Base-by-base conservation (phyloP, 2,329 filamentous ascomycete species). In the Mycosphaerella arachidis region DNA sequence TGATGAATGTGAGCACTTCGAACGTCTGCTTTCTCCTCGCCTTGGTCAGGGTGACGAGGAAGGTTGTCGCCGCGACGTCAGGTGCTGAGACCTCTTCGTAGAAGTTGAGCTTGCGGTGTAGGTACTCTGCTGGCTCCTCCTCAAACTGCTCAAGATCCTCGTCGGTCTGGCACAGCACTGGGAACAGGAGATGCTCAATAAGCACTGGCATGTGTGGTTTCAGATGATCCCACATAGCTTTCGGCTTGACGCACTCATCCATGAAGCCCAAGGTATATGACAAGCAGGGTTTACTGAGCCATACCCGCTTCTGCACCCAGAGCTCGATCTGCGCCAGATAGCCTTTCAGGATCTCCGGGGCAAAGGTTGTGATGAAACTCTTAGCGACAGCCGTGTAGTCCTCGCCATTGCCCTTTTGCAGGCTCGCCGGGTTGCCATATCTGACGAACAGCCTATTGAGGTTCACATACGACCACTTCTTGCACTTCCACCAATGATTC, bases 401-500 rank as follows among this genome's bases (percentile, higher is more conserved):
- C 62, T 91, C 86, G 58, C 82, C 85, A 72, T 91, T 92, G 65
- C 82, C 82, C 71, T 89, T 88, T 61, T 87, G 85, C 60, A 96
- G 81, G 40, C 85, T 86, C 52, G 86, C 81, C 10, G 90, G 90
- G 78, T 96, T 97, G 61, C 94, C 94, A 71, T 99, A 96, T 76
- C 92, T 67, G 70, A 97, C 92, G 72, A 94, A 99, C 18, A 99
- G 84, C 63, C 94, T 86, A 79, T 99, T 99, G 68, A 99, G 78
- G 76, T 97, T 97, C 71, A 94, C 96, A 76, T 97, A 99, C 13
- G 93, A 90, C 94, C 94, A 97, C 78, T 99, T 99, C 86, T 97
- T 97, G 65, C 92, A 90, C 81, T 97, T 99, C 93, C 93, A 99
- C 93, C 94, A 99, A 75, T 97, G 92, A 73, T 96, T 92, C 70